Base-by-base conservation (phyloP, 1,139 yeast genomes). In the Yamadazyma dushanensis region DNA sequence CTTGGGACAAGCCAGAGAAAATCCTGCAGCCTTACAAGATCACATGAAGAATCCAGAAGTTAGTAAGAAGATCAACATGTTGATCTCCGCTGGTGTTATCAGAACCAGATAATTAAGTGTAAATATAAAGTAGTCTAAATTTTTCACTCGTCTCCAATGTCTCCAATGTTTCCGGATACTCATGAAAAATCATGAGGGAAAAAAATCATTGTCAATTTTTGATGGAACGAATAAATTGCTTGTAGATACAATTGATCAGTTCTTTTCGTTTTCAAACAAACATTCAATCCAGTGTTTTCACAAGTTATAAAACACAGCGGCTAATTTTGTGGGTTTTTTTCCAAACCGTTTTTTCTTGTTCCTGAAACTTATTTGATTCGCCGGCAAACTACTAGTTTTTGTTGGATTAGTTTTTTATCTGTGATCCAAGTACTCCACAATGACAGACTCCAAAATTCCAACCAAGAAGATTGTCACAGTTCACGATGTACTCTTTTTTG, bases 41-140 rank as follows among this genome's bases (percentile, higher is more conserved):
- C 98, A 94, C 66, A 89, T 94, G 97, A 86, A 79, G 73, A 94
- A 92, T 66, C 97, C 98, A 24, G 95, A 82, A 47, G 89, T 94
- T 37, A 78, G 82, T 54, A 83, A 81, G 63, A 94, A 92, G 79
- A 82, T 94, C 54, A 85, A 86, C 61, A 77, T 86, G 56, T 77
- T 94, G 64, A 83, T 90, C 58, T 95, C 97, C 39, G 97, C 98
- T 21, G 99, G 99, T 59, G 88, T 94, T 40, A 90, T 94, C 57
- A 85, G 96, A 63, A 89, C 97, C 27, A 81, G 96, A 59, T 88
- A 77, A 61, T 19, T 10, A 10, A 21, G n/a, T 21, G 24, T 21
- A 21, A 21, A 21, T 21, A 21, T 9, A 5, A n/a, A 21, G 24
- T 10, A 13, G 24, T 21, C n/a, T 10, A 19, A 7, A 19, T 19